phyloP scores from a whole-genome alignment of 176 grass and related monocot species.

The Juncus inflexus region DNA sequence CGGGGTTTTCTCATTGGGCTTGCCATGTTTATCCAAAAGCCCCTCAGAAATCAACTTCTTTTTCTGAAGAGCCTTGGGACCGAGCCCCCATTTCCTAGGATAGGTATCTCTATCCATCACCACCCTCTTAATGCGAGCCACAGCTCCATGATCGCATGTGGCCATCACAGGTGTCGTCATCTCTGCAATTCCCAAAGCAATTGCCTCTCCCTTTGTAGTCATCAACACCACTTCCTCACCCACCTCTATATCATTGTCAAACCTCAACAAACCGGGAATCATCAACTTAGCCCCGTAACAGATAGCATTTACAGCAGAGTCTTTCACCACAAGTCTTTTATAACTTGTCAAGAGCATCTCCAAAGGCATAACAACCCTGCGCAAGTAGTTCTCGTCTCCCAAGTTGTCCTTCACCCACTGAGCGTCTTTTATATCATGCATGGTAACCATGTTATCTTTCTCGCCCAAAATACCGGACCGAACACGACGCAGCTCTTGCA shows the following conservation, averaged over 20 bases:
- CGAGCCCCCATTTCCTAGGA: constrained; percentile 91
- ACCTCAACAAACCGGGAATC: constrained; percentile 84
- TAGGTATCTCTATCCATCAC: constrained; percentile 98
- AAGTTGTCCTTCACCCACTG: constrained; percentile 81
- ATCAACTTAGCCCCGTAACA: constrained; percentile 97
- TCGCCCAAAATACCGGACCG: constrained; percentile 71
- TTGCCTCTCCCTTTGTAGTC: constrained; percentile 86
- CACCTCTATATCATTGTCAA: constrained; percentile 90
- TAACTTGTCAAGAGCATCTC: constrained; percentile 90
- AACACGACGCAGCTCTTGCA: constrained; percentile 88
- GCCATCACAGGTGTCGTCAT: constrained; percentile 96
- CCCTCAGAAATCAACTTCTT: constrained; percentile 74
- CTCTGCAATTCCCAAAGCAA: constrained; percentile 85
- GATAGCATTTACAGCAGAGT: constrained; percentile 90
- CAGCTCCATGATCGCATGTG: constrained; percentile 74
- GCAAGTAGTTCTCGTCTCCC: constrained; percentile 68
- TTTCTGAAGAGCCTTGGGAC: constrained; percentile 67
- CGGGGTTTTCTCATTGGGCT: constrained; percentile 82
- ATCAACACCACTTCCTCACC: constrained; percentile 89
- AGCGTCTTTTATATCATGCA: constrained; percentile 88
- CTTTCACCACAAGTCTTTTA: constrained; percentile 93
- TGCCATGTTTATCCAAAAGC: constrained; percentile 81
- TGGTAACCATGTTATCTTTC: constrained; percentile 96
- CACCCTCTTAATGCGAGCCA: constrained; percentile 82
- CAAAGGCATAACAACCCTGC: constrained; percentile 84